Conservation (phyloP, 192 early-diverging fungal genomes). For the Entomortierella beljakovae region DNA sequence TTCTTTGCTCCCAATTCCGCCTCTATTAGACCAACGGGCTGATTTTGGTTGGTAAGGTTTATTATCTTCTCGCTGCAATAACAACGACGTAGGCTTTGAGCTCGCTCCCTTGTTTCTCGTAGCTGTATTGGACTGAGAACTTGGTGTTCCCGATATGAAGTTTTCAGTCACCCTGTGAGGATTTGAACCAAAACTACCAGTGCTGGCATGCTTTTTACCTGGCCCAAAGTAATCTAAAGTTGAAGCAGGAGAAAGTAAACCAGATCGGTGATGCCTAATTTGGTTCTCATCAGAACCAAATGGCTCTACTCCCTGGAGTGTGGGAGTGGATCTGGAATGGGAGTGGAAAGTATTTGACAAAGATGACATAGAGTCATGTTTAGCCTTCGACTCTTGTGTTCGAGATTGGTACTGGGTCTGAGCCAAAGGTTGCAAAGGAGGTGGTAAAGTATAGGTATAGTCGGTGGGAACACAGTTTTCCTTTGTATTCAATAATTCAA, state of each 20-base stretch:
- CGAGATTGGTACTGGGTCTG: background rate
- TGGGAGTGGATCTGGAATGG: conserved; percentile 18
- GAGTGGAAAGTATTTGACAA: conserved; percentile 11
- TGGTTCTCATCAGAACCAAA: background rate
- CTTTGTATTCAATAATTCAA: background rate
- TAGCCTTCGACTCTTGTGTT: background rate
- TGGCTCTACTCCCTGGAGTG: background rate
- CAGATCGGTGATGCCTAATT: too few species aligned
- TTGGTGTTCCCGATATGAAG: background rate
- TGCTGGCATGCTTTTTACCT: background rate
- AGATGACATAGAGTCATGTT: background rate
- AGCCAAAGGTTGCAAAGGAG: background rate
- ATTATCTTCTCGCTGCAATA: conserved; percentile 25
- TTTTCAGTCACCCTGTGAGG: background rate
- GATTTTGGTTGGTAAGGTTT: conserved; percentile 3
- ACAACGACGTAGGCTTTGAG: conserved; percentile 8
- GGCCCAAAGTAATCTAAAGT: background rate
- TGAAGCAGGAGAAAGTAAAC: background rate
- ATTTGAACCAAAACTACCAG: background rate
- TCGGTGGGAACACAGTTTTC: background rate
- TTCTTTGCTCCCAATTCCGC: conserved; percentile 33
- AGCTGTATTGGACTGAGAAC: background rate
- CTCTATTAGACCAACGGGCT: conserved; percentile 21
- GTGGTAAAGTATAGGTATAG: too few species aligned
- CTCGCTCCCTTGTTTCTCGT: conserved; percentile 16